Evolutionary conservation across 2,329 filamentous ascomycete genomes (phyloP), one percentile per base, ranked within the genome.

Genomic region (Phyllosticta capitalensis): DNA sequence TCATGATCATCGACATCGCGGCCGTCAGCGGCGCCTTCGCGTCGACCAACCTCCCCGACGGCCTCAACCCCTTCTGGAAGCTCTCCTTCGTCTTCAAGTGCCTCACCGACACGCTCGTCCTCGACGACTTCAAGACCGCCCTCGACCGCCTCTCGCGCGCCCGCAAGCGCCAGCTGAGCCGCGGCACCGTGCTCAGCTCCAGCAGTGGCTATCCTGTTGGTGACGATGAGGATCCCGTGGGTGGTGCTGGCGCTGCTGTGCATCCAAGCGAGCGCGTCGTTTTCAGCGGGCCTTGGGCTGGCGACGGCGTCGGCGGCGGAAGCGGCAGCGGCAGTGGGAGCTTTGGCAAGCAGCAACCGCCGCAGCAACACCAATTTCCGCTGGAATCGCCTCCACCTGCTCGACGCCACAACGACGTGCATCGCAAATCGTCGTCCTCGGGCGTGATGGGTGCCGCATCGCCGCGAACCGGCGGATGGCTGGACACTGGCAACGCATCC

Each of bases 41-140:
- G 4, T 54, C 64, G 3, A 54, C 56, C 14, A 52, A 33, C 3
- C 61, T 71, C 1, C 71, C 75, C 0, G 80, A 80, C 7, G 82
- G 82, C n/a, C 81, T 86, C 65, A 84, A 86, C 65, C 83, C 83
- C 0, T 86, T 85, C 68, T 86, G 83, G 83, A 84, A 82, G 76
- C 67, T 85, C 10, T 78, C 80, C 0, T 82, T 85, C 52, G 79
- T 86, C 21, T 86, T 85, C 76, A 87, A 87, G 70, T 87, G 84
- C 62, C 76, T 87, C 53, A 85, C 83, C 20, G 84, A 87, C 66
- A 83, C 80, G 0, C 82, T 87, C 56, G 79, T 87, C 56, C 78
- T 87, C 10, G 84, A 87, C 65, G 84, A 87, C 65, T 87, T 87
- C 78, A 86, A 86, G 66, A 85, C 83, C 2, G 78, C 77, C 0